These are phyloP conservation scores for Chlamydomonas incerta DNA, from an alignment of 139 green algal genomes.

Conservation along the genomic window DNA sequence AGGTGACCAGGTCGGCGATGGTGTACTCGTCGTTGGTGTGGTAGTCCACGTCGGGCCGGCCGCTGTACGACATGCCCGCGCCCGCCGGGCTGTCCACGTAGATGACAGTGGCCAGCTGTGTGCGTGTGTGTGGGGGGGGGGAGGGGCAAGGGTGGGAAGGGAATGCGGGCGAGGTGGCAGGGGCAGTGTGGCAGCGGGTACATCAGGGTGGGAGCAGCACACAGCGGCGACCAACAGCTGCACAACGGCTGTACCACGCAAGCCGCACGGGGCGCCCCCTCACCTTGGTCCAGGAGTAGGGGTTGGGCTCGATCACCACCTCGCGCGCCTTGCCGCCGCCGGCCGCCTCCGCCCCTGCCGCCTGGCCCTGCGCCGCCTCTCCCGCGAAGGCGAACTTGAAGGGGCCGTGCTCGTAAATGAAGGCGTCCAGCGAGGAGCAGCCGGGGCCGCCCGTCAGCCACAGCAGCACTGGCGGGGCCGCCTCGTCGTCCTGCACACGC, in stretches of 20 bases:
- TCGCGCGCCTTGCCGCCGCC: neutral
- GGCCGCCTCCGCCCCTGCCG: neutral
- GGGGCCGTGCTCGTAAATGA: constrained; percentile 78
- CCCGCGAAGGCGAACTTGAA: constrained; percentile 57
- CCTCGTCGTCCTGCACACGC: neutral
- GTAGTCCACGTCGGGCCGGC: constrained; percentile 35
- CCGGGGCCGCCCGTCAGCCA: constrained; percentile 63
- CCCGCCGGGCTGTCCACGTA: constrained; percentile 70
- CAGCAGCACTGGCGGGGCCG: constrained; percentile 49
- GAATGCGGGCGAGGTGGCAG: neutral
- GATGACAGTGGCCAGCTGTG: constrained; percentile 49
- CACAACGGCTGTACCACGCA: too few species aligned
- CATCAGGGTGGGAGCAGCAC: too few species aligned
- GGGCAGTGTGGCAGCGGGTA: neutral
- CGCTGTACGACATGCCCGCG: constrained; percentile 59
- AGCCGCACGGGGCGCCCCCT: too few species aligned
- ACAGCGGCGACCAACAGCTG: too few species aligned
- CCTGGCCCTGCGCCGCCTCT: neutral
- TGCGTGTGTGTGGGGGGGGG: neutral
- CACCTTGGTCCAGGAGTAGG: constrained; percentile 67
- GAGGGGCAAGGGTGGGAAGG: neutral
- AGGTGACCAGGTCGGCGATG: constrained; percentile 54
- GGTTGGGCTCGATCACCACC: constrained; percentile 53
- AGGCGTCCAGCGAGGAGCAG: constrained; percentile 69
- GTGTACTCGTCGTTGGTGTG: constrained; percentile 57